These are phyloP conservation scores for Anethum foeniculum DNA, from an alignment of 140 eudicot genomes.

Conservation along the genomic window DNA sequence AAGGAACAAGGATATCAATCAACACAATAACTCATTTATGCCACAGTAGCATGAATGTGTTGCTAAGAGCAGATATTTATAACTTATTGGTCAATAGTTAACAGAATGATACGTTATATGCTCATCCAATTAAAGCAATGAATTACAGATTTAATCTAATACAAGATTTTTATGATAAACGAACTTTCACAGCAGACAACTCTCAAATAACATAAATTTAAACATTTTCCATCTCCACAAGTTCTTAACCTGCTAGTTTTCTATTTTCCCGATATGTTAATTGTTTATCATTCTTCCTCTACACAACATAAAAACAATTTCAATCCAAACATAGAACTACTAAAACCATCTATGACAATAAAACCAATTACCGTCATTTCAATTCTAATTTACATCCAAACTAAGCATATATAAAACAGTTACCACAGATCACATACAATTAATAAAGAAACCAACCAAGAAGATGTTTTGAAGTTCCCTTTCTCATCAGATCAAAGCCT, in stretches of 20 bases:
- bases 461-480: background rate
- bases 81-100: background rate
- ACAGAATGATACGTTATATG: background rate
- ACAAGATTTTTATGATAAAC: background rate
- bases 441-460: background rate
- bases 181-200: background rate
- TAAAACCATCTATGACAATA: background rate
- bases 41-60: background rate
- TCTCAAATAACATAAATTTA: background rate
- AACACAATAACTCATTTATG: background rate
- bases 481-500: background rate
- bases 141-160: background rate
- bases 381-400: background rate
- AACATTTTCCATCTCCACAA: background rate
- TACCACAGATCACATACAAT: background rate
- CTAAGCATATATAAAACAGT: background rate
- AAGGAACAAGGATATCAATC: background rate
- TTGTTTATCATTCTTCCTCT: background rate
- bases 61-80: background rate
- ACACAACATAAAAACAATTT: background rate
- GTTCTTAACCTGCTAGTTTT: background rate
- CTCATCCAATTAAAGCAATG: background rate
- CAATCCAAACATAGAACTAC: background rate
- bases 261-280: background rate
- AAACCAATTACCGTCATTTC: background rate